A percentile compares a stretch with the other conserved stretches of the same genome.
These are phyloP conservation scores for Tetrahymena malaccensis DNA, from an alignment of 73 alveolate species.

Conservation along the genomic window DNA sequence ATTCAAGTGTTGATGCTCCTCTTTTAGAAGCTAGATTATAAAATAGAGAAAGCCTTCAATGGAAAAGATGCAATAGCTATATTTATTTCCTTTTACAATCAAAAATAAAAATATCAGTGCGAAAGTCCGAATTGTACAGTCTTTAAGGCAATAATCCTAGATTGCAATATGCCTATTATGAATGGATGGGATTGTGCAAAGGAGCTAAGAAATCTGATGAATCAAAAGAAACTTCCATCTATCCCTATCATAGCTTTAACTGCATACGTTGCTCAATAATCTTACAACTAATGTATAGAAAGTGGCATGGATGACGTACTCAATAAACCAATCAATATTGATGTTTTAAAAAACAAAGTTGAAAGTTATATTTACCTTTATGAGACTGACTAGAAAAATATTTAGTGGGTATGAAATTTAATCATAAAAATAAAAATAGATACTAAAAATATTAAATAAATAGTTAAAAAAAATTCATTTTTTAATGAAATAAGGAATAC, in stretches of 20 bases:
- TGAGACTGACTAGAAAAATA: neutral
- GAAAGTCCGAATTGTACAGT: conserved; percentile 19
- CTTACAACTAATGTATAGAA: conserved; percentile 4
- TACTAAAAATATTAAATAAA: neutral
- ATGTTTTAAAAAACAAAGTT: neutral
- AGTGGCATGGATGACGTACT: conserved; percentile 19
- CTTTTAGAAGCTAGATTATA: neutral
- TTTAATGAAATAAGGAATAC: neutral
- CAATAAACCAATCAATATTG: conserved; percentile 19
- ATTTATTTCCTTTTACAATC: neutral
- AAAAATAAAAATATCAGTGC: neutral
- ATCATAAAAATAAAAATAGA: neutral
- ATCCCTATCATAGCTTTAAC: conserved; percentile 37
- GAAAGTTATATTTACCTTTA: neutral
- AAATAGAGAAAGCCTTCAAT: conserved; percentile 35
- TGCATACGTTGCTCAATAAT: conserved; percentile 20
- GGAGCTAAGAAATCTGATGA: conserved; percentile 9
- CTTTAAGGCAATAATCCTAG: conserved; percentile 17
- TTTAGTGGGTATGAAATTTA: neutral
- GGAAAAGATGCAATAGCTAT: conserved; percentile 25
- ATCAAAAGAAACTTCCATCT: neutral
- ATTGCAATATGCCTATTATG: conserved; percentile 37
- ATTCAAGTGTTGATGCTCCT: neutral
- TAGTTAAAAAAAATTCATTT: neutral
- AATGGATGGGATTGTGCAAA: conserved; percentile 38